Evolutionary conservation across 176 grass and related monocot species (phyloP).

Genomic region (Zizania latifolia): DNA sequence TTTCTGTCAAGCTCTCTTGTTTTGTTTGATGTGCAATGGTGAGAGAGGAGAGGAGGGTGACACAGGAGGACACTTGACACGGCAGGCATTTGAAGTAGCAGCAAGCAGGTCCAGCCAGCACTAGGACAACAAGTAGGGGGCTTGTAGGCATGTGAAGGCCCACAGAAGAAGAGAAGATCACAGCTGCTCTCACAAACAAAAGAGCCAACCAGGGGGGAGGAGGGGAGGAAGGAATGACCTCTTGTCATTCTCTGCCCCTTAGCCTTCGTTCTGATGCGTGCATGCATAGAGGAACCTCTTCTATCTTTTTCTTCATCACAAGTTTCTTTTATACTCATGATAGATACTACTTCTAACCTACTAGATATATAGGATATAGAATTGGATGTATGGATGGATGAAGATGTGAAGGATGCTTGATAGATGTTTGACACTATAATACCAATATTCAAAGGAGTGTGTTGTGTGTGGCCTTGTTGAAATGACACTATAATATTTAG

Average conservation of each 20-base stretch:
- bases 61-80: slow-evolving; percentile 31
- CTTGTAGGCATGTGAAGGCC: slow-evolving; percentile 50
- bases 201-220: slow-evolving; percentile 45
- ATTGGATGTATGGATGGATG: slow-evolving; percentile 31
- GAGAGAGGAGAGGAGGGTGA: slow-evolving; percentile 8
- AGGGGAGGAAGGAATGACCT: slow-evolving; percentile 60
- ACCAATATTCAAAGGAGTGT: background rate
- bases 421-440: slow-evolving; percentile 44
- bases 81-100: slow-evolving; percentile 18
- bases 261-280: slow-evolving; percentile 38
- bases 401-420: slow-evolving; percentile 50
- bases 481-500: slow-evolving; percentile 50
- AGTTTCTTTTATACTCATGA: slow-evolving; percentile 13
- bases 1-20: background rate
- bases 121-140: background rate
- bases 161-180: slow-evolving; percentile 41
- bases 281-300: slow-evolving; percentile 22
- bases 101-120: background rate
- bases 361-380: slow-evolving; percentile 28
- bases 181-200: slow-evolving; percentile 25
- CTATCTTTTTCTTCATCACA: slow-evolving; percentile 3
- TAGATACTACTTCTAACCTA: background rate
- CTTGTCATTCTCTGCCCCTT: slow-evolving; percentile 78
- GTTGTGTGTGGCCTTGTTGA: slow-evolving; percentile 29
- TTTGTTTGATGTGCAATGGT: slow-evolving; percentile 35